Evolutionary conservation across 2,329 filamentous ascomycete species (phyloP), one percentile per base, ranked within the genome.

Genomic region (Gnomoniopsis smithogilvyi): DNA sequence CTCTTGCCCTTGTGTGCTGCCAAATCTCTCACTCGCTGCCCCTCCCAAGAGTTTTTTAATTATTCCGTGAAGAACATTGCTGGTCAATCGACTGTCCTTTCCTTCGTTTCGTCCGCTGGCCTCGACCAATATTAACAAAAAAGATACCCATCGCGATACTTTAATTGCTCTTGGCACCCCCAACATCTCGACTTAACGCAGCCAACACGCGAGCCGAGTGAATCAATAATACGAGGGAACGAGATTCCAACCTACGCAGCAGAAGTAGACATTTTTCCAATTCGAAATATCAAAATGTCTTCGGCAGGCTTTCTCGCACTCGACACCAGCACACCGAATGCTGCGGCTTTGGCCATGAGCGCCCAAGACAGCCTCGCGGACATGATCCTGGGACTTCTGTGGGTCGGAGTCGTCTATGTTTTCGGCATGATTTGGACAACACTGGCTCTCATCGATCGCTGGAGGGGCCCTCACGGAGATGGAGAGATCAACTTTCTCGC

Each of bases 391-490:
- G 67, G 64, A 49, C 19, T 67, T 48, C 14, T 47, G 33, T 68
- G 66, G 66, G 63, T 45, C 30, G 56, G 61, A 50, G 30, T 51
- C 3, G 19, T 62, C 14, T 68, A 68, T 43, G 64, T 38, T 36
- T 62, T 67, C 21, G 66, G 56, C 52, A 68, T 68, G 64, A 61
- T 68, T 54, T 68, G 66, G 47, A 68, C 67, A 2, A 38, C 57
- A 1, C 7, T 61, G 38, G 55, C 64, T 33, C 61, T 68, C 48
- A 64, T 68, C n/a, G 67, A 68, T 60, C 63, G 67, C 34, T 68
- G 67, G 67, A 61, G 65, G 33, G 67, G 67, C 3, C 62, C 63
- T 7, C 65, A 68, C 48, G 66, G 66, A 19, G 63, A 60, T 7
- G 55, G 60, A 3, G 26, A 54, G 17, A 66, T 66, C 2, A 51